These are phyloP conservation scores for Bipolaris cookei DNA, from an alignment of 2,329 filamentous ascomycete genomes.

Conservation along the genomic window DNA sequence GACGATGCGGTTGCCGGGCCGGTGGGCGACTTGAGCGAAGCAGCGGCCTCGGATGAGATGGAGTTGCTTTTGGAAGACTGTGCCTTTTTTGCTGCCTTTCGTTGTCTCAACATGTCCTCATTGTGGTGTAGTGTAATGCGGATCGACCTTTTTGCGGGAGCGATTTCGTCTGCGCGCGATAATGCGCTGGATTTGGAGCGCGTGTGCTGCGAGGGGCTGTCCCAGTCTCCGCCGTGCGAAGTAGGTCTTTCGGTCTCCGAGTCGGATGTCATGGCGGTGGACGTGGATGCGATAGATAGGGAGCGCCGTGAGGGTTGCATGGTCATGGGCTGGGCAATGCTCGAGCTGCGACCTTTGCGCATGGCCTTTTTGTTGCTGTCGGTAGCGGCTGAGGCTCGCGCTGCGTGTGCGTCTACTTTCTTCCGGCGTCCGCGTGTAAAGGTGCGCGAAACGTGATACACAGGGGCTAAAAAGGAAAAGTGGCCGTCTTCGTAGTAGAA, in stretches of 20 bases:
- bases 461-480: constrained; percentile 78
- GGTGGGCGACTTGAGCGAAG: constrained; percentile 89
- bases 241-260: constrained; percentile 66
- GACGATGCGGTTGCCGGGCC: constrained; percentile 69
- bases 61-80: constrained; percentile 40
- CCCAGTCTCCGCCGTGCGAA: constrained; percentile 35
- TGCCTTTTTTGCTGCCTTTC: constrained; percentile 73
- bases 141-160: constrained; percentile 77
- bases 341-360: constrained; percentile 40
- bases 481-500: constrained; percentile 82
- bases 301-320: constrained; percentile 47
- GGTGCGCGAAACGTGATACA: constrained; percentile 67
- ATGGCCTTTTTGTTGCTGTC: constrained; percentile 39
- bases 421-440: constrained; percentile 50
- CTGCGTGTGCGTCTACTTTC: constrained; percentile 37
- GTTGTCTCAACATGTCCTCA: constrained; percentile 75
- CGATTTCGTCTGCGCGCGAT: constrained; percentile 65
- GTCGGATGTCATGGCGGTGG: constrained; percentile 70
- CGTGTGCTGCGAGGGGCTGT: constrained; percentile 60
- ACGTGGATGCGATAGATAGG: constrained; percentile 57
- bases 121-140: constrained; percentile 88
- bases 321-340: constrained; percentile 29
- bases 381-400: constrained; percentile 34
- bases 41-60: constrained; percentile 56
- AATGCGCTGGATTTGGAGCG: constrained; percentile 65